A percentile compares a stretch with the other conserved stretches of the same genome.
phyloP scores from a whole-genome alignment of 78 protist genomes.

The Chrysochromulina tobinii region DNA sequence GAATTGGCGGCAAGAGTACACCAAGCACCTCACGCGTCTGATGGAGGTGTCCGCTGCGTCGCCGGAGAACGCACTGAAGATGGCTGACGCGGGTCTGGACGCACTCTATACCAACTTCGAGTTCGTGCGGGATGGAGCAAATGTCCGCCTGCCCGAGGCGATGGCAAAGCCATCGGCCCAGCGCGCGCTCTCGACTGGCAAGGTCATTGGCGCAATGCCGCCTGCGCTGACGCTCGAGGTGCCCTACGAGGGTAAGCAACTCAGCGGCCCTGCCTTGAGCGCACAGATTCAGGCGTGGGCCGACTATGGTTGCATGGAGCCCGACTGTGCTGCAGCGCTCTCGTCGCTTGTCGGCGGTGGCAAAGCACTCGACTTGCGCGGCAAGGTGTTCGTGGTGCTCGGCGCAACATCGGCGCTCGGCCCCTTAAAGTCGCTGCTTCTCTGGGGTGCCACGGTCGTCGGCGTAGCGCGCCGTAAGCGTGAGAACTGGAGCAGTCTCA shows the following conservation, averaged over 20 bases:
- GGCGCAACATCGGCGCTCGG: neutral
- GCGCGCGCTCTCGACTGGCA: neutral
- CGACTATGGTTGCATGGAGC: neutral
- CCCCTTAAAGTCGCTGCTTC: neutral
- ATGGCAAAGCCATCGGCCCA: neutral
- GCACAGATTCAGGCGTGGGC: neutral
- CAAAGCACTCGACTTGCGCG: neutral
- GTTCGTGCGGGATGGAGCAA: neutral
- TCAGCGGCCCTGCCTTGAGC: neutral
- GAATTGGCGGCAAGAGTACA: neutral
- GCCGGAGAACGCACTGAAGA: neutral
- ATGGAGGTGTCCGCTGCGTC: neutral
- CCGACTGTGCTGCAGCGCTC: neutral
- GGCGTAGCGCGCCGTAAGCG: neutral
- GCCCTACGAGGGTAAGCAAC: neutral
- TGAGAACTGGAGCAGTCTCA: neutral
- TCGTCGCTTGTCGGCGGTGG: neutral
- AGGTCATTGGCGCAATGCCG: neutral
- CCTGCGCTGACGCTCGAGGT: neutral
- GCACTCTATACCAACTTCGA: neutral
- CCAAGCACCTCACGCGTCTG: neutral
- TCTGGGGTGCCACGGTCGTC: neutral
- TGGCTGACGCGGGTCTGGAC: neutral
- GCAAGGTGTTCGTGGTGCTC: neutral
- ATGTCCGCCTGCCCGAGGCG: neutral